These are phyloP conservation scores for Anastatica hierochuntica DNA, from an alignment of 345 rosid species.

Conservation along the genomic window DNA sequence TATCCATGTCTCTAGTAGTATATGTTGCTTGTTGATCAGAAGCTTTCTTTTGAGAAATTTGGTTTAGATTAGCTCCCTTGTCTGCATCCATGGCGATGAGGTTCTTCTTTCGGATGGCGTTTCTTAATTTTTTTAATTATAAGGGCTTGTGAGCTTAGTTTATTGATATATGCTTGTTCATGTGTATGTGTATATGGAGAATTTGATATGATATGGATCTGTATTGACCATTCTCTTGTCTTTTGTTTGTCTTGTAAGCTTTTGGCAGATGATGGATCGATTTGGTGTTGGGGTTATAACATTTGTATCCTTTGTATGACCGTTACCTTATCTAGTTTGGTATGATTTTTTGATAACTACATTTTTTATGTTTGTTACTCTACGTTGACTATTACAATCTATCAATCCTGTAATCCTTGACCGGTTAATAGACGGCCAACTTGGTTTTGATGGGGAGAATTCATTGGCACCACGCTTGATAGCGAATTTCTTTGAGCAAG, in stretches of 20 bases:
- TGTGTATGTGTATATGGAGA: background rate
- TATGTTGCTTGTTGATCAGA: background rate
- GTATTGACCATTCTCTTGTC: slow-evolving; percentile 12
- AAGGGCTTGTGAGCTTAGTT: background rate
- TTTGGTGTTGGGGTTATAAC: slow-evolving; percentile 96
- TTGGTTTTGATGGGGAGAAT: slow-evolving; percentile 55
- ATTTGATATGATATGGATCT: background rate
- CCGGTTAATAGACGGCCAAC: slow-evolving; percentile 73
- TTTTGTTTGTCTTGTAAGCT: slow-evolving; percentile 21
- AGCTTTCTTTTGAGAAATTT: background rate
- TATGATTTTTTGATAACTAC: background rate
- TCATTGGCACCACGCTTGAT: slow-evolving; percentile 43
- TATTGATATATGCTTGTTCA: background rate
- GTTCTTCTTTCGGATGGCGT: background rate
- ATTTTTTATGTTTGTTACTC: background rate
- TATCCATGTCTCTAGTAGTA: background rate
- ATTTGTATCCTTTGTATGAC: slow-evolving; percentile 57
- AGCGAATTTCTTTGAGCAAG: slow-evolving; percentile 31
- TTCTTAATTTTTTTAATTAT: background rate
- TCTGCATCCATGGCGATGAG: background rate
- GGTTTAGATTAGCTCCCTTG: background rate
- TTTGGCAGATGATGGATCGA: slow-evolving; percentile 80
- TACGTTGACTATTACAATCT: background rate
- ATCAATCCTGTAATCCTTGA: slow-evolving; percentile 39
- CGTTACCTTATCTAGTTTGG: background rate